A percentile compares a stretch with the other conserved stretches of the same genome.
Conservation (phyloP, 1,284 basidiomycete genomes). For the Austroboletus niveus region DNA sequence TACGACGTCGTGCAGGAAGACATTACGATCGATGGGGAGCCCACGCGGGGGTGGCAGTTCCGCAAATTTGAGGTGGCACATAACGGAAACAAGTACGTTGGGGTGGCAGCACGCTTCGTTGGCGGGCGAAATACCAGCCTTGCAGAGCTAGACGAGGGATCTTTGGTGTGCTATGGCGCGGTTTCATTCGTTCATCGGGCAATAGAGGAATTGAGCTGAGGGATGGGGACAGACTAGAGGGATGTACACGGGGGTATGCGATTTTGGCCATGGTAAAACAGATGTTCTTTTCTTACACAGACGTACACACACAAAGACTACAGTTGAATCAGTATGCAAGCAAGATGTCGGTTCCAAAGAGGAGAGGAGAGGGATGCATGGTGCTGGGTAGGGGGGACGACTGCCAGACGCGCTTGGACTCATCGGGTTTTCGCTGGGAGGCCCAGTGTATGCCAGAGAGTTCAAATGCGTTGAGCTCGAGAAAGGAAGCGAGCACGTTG, state of each 20-base stretch:
- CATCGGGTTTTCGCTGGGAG: constrained; percentile 40
- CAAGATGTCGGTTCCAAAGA: constrained; percentile 40
- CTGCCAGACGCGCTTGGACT: constrained; percentile 47
- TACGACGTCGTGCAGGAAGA: constrained; percentile 52
- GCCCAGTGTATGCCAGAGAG: constrained; percentile 73
- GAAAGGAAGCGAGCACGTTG: constrained; percentile 51
- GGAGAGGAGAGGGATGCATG: constrained; percentile 26
- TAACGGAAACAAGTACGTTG: constrained; percentile 53
- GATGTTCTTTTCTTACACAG: constrained; percentile 3
- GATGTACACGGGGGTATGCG: constrained; percentile 14
- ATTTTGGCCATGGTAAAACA: constrained; percentile 7
- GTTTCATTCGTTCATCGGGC: constrained; percentile 46
- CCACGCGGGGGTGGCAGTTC: constrained; percentile 66
- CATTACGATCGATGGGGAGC: constrained; percentile 56
- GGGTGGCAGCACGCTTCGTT: constrained; percentile 58
- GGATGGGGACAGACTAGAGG: not conserved
- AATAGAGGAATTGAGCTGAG: constrained; percentile 38
- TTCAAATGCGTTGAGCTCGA: constrained; percentile 60
- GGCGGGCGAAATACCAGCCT: constrained; percentile 35
- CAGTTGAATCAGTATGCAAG: constrained; percentile 35
- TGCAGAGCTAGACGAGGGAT: constrained; percentile 34
- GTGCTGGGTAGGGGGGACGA: constrained; percentile 43
- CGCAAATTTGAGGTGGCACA: constrained; percentile 52
- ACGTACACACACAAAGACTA: constrained; percentile 11
- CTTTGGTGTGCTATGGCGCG: constrained; percentile 44